Conservation (phyloP, 306 rosid genomes). For the Arachis stenosperma region DNA sequence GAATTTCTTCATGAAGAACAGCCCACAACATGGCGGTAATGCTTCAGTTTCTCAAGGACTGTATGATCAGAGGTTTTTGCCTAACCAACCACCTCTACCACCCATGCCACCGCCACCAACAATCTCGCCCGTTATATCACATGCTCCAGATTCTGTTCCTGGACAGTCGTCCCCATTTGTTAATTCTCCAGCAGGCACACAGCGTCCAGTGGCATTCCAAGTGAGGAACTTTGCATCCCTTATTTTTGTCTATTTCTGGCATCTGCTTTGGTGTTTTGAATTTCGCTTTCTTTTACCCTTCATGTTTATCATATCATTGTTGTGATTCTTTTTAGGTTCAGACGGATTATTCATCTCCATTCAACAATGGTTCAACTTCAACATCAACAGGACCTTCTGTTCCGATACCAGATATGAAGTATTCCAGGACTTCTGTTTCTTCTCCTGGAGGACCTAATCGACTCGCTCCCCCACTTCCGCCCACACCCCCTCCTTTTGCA, state of each 20-base stretch:
- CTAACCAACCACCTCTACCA: constrained; percentile 94
- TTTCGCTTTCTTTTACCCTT: constrained; percentile 19
- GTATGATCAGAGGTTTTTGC: constrained; percentile 77
- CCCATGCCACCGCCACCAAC: constrained; percentile 93
- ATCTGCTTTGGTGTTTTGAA: constrained; percentile 27
- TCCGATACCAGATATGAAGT: constrained; percentile 64
- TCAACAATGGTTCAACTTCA: constrained; percentile 51
- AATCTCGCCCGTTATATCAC: constrained; percentile 60
- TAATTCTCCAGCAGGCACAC: constrained; percentile 65
- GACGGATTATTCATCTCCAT: constrained; percentile 68
- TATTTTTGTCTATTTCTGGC: constrained; percentile 27
- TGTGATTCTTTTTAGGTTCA: constrained; percentile 62
- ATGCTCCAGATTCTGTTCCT: constrained; percentile 62
- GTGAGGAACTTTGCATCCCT: constrained; percentile 51
- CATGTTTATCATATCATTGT: constrained; percentile 27
- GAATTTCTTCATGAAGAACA: constrained; percentile 62
- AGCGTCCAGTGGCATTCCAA: constrained; percentile 63
- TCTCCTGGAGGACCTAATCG: constrained; percentile 79
- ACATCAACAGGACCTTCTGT: constrained; percentile 53
- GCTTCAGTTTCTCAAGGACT: constrained; percentile 76
- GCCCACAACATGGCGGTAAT: constrained; percentile 71
- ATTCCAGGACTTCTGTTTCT: constrained; percentile 64
- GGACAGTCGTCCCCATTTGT: constrained; percentile 64
- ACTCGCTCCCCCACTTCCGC: constrained; percentile 96
- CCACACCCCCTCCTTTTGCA: constrained; percentile 88